These are phyloP conservation scores for Bondarzewia mesenterica DNA, from an alignment of 1,284 basidiomycete species.

Conservation along the genomic window DNA sequence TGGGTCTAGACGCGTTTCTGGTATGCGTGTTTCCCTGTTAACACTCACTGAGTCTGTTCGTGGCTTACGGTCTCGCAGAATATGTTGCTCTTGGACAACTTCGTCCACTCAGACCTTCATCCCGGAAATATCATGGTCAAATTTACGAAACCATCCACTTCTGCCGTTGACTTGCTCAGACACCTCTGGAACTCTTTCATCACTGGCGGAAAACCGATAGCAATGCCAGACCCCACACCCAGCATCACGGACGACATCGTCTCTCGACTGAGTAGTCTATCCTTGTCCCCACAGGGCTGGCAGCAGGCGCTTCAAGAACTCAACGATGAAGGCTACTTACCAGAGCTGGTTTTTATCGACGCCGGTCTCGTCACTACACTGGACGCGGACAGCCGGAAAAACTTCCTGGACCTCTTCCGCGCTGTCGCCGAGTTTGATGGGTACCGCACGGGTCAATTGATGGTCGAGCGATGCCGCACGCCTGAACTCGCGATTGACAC, in stretches of 20 bases:
- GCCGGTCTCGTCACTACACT: slow-evolving; percentile 91
- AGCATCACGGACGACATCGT: slow-evolving; percentile 64
- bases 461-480: slow-evolving; percentile 93
- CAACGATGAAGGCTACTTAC: slow-evolving; percentile 72
- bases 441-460: slow-evolving; percentile 88
- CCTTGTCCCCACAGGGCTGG: slow-evolving; percentile 62
- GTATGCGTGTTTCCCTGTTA: slow-evolving; percentile 35
- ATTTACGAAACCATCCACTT: slow-evolving; percentile 74
- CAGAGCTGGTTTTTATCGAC: slow-evolving; percentile 95
- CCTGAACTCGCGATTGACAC: slow-evolving; percentile 88
- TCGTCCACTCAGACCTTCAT: slow-evolving; percentile 92
- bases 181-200: slow-evolving; percentile 41
- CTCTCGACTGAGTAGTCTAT: slow-evolving; percentile 51
- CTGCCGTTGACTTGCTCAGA: slow-evolving; percentile 38
- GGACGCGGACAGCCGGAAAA: slow-evolving; percentile 71
- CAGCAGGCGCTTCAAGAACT: slow-evolving; percentile 59
- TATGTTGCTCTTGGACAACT: slow-evolving; percentile 98
- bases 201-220: slow-evolving; percentile 22
- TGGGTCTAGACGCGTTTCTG: slow-evolving; percentile 93
- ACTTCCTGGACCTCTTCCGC: slow-evolving; percentile 96
- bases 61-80: slow-evolving; percentile 43
- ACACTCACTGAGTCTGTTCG: slow-evolving; percentile 8
- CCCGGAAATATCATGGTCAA: slow-evolving; percentile 98
- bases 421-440: slow-evolving; percentile 97
- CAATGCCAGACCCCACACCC: slow-evolving; percentile 20